These are phyloP conservation scores for Globisporangium emineosum DNA, from an alignment of 352 stramenopile genomes.

Conservation along the genomic window DNA sequence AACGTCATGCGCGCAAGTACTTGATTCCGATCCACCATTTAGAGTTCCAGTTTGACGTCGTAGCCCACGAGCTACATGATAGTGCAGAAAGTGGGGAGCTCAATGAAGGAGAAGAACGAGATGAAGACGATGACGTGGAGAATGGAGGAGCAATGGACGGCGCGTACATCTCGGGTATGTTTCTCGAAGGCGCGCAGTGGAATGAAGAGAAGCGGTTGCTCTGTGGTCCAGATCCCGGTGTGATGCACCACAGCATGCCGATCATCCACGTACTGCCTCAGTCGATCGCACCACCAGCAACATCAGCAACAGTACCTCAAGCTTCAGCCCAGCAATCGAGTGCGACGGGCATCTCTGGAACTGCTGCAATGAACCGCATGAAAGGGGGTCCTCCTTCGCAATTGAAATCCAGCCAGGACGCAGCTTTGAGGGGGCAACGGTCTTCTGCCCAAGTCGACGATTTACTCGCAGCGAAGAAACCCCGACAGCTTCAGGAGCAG, in stretches of 20 bases:
- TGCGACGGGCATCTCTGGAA: not conserved
- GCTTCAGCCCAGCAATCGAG: not conserved
- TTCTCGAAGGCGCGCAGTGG: slow-evolving; percentile 74
- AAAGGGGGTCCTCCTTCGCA: not conserved
- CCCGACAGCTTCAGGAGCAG: not conserved
- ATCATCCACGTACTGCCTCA: slow-evolving; percentile 83
- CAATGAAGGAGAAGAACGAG: slow-evolving; percentile 8
- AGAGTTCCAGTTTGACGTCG: slow-evolving; percentile 72
- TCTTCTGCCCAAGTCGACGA: not conserved
- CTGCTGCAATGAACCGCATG: not conserved
- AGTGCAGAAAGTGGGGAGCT: not conserved
- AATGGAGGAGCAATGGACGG: slow-evolving; percentile 33
- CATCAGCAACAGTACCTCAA: not conserved
- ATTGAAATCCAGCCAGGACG: not conserved
- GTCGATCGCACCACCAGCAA: slow-evolving; percentile 11
- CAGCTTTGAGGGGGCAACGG: not conserved
- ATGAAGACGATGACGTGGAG: not conserved
- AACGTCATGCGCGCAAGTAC: slow-evolving; percentile 70
- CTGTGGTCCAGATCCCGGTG: slow-evolving; percentile 45
- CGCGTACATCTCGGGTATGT: slow-evolving; percentile 56
- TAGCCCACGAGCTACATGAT: slow-evolving; percentile 31
- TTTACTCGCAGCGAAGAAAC: not conserved
- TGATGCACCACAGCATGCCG: slow-evolving; percentile 77
- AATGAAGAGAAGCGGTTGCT: slow-evolving; percentile 44
- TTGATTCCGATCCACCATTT: slow-evolving; percentile 69